phyloP scores from a whole-genome alignment of 805 yeast species.

The Candida vaughaniae region DNA sequence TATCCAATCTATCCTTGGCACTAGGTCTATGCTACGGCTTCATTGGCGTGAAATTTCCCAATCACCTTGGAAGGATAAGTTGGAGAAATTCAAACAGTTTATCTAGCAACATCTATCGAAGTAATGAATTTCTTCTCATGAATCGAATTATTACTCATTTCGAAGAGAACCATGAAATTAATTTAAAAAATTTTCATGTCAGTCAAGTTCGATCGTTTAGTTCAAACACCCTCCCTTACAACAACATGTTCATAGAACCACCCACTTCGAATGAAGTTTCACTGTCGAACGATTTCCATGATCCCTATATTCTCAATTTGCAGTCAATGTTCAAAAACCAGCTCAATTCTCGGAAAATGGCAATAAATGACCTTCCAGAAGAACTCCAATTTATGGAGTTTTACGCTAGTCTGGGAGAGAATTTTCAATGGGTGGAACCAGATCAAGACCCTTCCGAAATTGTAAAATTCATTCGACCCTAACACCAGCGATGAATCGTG shows the following conservation, averaged over 20 bases:
- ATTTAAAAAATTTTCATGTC: slow-evolving; percentile 38
- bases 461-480: neutral
- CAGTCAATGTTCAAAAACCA: slow-evolving; percentile 22
- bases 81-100: slow-evolving; percentile 36
- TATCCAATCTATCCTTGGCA: neutral
- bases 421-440: slow-evolving; percentile 44
- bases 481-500: neutral
- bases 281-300: neutral
- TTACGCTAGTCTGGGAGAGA: slow-evolving; percentile 37
- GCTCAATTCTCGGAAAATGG: slow-evolving; percentile 29
- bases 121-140: slow-evolving; percentile 29
- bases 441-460: slow-evolving; percentile 48
- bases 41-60: slow-evolving; percentile 9
- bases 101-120: slow-evolving; percentile 25
- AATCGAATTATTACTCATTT: slow-evolving; percentile 38
- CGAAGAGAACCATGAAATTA: slow-evolving; percentile 43
- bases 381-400: slow-evolving; percentile 36
- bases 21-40: slow-evolving; percentile 3
- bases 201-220: slow-evolving; percentile 23
- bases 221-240: slow-evolving; percentile 16
- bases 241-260: slow-evolving; percentile 25
- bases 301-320: slow-evolving; percentile 6
- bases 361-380: slow-evolving; percentile 34
- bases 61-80: slow-evolving; percentile 28
- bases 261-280: slow-evolving; percentile 12